Percentiles rank a stretch among this genome's conserved stretches.
phyloP scores from a whole-genome alignment of 768 basidiomycete genomes.

The Boletellus ananas region DNA sequence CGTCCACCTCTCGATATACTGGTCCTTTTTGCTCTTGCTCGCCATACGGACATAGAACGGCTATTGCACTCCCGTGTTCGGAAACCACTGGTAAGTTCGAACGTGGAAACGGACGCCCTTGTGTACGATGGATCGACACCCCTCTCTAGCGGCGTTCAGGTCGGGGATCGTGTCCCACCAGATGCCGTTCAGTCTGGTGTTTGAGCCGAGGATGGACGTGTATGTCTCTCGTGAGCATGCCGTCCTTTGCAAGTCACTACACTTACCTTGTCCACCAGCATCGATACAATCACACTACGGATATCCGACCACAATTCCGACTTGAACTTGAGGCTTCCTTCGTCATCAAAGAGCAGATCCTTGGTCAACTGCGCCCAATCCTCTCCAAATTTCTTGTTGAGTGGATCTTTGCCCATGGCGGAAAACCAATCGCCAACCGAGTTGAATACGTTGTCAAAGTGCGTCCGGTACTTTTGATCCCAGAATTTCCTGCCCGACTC shows the following conservation, averaged over 20 bases:
- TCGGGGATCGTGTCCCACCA: constrained; percentile 64
- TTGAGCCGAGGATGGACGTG: constrained; percentile 43
- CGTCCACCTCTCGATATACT: background rate
- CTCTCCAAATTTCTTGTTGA: constrained; percentile 76
- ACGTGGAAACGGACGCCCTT: background rate
- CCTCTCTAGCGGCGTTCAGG: constrained; percentile 48
- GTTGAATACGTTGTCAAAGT: constrained; percentile 80
- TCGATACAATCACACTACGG: constrained; percentile 75
- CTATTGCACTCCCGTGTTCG: constrained; percentile 32
- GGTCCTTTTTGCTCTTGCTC: no score
- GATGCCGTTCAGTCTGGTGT: constrained; percentile 51
- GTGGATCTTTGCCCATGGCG: constrained; percentile 79
- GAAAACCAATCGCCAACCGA: constrained; percentile 75
- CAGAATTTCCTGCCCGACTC: constrained; percentile 79
- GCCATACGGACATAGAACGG: constrained; percentile 26
- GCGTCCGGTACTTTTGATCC: constrained; percentile 62
- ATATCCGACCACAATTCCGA: constrained; percentile 86
- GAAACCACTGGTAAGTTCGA: constrained; percentile 26
- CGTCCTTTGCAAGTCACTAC: background rate
- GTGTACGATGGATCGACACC: background rate
- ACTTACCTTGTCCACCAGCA: constrained; percentile 67
- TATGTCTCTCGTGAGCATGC: constrained; percentile 20
- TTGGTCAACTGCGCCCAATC: constrained; percentile 79
- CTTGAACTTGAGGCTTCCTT: constrained; percentile 88
- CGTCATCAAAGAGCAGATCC: constrained; percentile 72